Evolutionary conservation across 352 stramenopile genomes (phyloP).

Genomic region (Globisporangium canariense): DNA sequence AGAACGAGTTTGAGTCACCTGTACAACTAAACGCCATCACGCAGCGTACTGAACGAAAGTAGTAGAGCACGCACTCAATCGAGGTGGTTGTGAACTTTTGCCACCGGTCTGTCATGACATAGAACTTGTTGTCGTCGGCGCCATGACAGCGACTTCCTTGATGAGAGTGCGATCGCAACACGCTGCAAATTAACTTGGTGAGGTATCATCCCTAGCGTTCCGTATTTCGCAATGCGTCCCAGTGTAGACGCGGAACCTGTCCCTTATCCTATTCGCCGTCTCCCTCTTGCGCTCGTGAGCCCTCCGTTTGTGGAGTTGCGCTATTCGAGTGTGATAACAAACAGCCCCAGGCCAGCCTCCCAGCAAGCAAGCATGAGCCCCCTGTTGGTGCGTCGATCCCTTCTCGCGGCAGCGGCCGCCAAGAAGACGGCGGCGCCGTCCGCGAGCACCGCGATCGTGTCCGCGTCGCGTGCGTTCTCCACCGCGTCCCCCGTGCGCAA

Average conservation of each 20-base stretch:
- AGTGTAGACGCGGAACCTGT: too few relatives aligned
- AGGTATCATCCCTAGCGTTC: too few relatives aligned
- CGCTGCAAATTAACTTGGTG: too few relatives aligned
- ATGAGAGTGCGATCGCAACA: too few relatives aligned
- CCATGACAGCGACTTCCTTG: conserved; percentile 11
- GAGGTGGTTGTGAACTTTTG: conserved; percentile 94
- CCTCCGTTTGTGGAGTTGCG: conserved; percentile 22
- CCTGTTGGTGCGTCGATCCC: conserved; percentile 61
- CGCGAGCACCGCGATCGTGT: conserved; percentile 13
- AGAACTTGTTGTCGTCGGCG: conserved; percentile 83
- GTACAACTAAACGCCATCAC: background rate
- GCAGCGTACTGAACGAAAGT: background rate
- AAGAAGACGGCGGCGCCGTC: conserved; percentile 22
- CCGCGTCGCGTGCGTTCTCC: conserved; percentile 28
- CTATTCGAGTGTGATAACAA: conserved; percentile 16
- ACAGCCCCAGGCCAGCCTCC: conserved; percentile 10
- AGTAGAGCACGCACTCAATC: conserved; percentile 56
- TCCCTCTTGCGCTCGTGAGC: background rate
- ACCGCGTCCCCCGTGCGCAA: conserved; percentile 21
- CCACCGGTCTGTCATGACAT: conserved; percentile 97
- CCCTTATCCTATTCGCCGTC: too few relatives aligned
- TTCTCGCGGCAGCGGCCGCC: conserved; percentile 27
- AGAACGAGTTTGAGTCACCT: conserved; percentile 57
- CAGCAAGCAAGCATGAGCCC: conserved; percentile 28
- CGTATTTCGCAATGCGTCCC: too few relatives aligned